Evolutionary conservation across 2,329 filamentous ascomycete species (phyloP).

Genomic region (Paraphaeosphaeria minitans): DNA sequence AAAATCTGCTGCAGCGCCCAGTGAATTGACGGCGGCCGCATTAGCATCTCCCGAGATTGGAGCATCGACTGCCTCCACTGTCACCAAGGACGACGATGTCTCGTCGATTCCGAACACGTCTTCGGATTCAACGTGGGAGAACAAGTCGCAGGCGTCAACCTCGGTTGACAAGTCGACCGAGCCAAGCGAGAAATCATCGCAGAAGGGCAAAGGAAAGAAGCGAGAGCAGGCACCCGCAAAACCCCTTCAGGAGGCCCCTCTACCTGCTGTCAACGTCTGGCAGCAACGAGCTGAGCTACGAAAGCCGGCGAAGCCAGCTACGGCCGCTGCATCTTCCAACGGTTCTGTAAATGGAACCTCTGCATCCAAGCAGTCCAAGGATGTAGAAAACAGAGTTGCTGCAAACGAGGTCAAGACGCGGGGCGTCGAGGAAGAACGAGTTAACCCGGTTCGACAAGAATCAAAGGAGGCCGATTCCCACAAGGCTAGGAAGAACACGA

Average conservation of each 20-base stretch:
- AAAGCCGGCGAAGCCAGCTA: constrained; percentile 48
- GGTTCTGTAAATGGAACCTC: constrained; percentile 20
- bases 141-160: constrained; percentile 66
- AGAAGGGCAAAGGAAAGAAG: constrained; percentile 55
- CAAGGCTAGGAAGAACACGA: constrained; percentile 32
- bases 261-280: constrained; percentile 89
- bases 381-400: constrained; percentile 19
- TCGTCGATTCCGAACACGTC: constrained; percentile 67
- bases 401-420: constrained; percentile 27
- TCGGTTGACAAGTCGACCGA: constrained; percentile 66
- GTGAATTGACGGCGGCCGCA: constrained; percentile 29
- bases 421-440: constrained; percentile 36
- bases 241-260: constrained; percentile 78
- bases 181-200: constrained; percentile 57
- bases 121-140: constrained; percentile 71
- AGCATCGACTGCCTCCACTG: constrained; percentile 58
- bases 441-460: constrained; percentile 32
- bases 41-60: constrained; percentile 60
- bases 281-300: constrained; percentile 69
- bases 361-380: constrained; percentile 33
- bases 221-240: constrained; percentile 49
- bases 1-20: constrained; percentile 18
- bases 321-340: constrained; percentile 19
- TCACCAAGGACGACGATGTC: constrained; percentile 64
- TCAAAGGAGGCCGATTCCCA: constrained; percentile 32